Conservation (phyloP, 176 grass and related monocot species). For the Aegilops sharonensis region DNA sequence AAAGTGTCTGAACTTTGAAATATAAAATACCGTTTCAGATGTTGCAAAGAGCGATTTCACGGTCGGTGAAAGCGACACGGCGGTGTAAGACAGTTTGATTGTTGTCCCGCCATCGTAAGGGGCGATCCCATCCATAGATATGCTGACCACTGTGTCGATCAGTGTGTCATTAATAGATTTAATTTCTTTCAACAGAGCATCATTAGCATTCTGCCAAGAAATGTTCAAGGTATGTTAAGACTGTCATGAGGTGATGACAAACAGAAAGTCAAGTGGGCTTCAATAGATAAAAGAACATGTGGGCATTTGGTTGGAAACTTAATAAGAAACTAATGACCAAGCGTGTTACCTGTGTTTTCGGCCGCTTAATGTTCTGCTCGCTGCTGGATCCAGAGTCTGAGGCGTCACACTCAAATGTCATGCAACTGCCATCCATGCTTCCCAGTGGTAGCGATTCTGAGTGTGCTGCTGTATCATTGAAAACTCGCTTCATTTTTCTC, state of each 20-base stretch:
- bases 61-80: not conserved
- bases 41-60: not conserved
- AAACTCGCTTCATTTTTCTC: slow-evolving; percentile 17
- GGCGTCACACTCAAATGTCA: not conserved
- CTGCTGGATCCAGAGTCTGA: not conserved
- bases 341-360: not conserved
- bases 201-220: not conserved
- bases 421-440: not conserved
- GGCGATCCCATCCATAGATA: not conserved
- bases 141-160: slow-evolving; percentile 28
- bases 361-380: not conserved
- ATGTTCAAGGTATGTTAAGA: not conserved
- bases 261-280: not conserved
- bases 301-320: not conserved
- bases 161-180: not conserved
- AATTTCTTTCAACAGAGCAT: slow-evolving; percentile 28
- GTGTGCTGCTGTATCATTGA: not conserved
- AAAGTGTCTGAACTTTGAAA: not conserved
- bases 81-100: slow-evolving; percentile 15
- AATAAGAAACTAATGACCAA: not conserved
- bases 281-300: not conserved
- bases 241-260: not conserved
- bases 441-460: not conserved
- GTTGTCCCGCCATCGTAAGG: not conserved
- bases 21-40: not conserved